These are phyloP conservation scores for Jacaranda copaia DNA, from an alignment of 257 asterid species.

Conservation along the genomic window DNA sequence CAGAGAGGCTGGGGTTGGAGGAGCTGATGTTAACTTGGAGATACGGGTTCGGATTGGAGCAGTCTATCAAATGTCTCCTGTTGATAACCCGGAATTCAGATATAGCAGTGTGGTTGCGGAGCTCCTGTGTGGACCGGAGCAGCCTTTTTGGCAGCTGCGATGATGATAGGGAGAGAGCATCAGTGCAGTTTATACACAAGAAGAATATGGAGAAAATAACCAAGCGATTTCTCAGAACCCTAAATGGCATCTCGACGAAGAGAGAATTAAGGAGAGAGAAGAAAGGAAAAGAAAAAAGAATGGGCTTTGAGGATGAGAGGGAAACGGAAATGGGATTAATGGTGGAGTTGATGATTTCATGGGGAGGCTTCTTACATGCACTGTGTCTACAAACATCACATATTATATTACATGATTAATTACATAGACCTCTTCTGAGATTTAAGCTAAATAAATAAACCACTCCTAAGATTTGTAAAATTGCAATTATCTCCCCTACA, in stretches of 20 bases:
- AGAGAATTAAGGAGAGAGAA: neutral
- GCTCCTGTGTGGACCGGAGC: conserved; percentile 39
- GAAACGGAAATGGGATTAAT: neutral
- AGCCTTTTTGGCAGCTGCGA: conserved; percentile 34
- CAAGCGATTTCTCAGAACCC: neutral
- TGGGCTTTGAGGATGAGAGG: neutral
- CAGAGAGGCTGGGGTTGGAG: conserved; percentile 46
- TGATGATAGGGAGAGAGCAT: conserved; percentile 16
- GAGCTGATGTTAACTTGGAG: conserved; percentile 47
- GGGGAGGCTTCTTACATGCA: too few relatives aligned
- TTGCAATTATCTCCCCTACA: too few relatives aligned
- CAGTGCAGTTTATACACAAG: neutral
- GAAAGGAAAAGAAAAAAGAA: neutral
- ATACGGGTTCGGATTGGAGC: conserved; percentile 63
- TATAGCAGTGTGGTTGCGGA: conserved; percentile 65
- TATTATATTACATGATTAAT: too few relatives aligned
- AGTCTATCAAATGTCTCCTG: conserved; percentile 43
- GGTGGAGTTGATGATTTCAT: neutral
- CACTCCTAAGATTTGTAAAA: too few relatives aligned
- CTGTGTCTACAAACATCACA: too few relatives aligned
- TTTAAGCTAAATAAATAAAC: too few relatives aligned
- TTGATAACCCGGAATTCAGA: conserved; percentile 72
- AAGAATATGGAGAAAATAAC: conserved; percentile 7
- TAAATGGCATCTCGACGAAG: conserved; percentile 18
- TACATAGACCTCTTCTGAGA: too few relatives aligned